Percentiles rank a stretch among this genome's conserved stretches.
Conservation (phyloP, 805 yeast species). For the Candida quercuum region DNA sequence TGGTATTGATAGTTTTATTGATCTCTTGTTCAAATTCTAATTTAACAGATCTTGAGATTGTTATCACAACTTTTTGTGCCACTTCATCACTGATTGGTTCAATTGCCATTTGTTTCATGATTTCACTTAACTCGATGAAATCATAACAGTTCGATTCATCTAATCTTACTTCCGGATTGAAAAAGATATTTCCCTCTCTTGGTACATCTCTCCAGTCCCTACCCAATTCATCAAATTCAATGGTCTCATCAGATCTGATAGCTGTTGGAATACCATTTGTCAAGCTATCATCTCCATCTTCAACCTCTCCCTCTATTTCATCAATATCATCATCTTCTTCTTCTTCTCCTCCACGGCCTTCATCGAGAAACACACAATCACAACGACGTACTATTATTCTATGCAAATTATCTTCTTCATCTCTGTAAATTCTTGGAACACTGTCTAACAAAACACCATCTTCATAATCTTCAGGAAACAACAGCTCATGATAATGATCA, state of each 20-base stretch:
- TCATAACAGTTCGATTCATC: conserved; percentile 9
- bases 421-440: conserved; percentile 20
- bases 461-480: conserved; percentile 21
- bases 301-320: conserved; percentile 8
- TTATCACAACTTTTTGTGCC: conserved; percentile 38
- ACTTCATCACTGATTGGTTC: conserved; percentile 21
- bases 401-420: conserved; percentile 23
- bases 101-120: conserved; percentile 23
- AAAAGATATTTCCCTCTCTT: conserved; percentile 46
- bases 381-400: conserved; percentile 20
- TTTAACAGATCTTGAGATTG: conserved; percentile 50
- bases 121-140: conserved; percentile 21
- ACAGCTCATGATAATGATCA: conserved; percentile 30
- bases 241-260: conserved; percentile 27
- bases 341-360: conserved; percentile 15
- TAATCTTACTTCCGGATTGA: conserved; percentile 16
- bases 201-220: conserved; percentile 73
- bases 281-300: conserved; percentile 8
- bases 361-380: conserved; percentile 21
- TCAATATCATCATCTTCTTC: conserved; percentile 11
- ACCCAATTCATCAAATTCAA: conserved; percentile 55
- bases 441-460: conserved; percentile 8
- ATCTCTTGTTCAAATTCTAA: conserved; percentile 33
- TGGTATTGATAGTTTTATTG: conserved; percentile 13
- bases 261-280: conserved; percentile 31